Percentiles rank a stretch among this genome's conserved stretches.
These are phyloP conservation scores for Physcomitrellopsis africana DNA, from an alignment of 225 moss, liverwort and hornwort species.

Conservation along the genomic window DNA sequence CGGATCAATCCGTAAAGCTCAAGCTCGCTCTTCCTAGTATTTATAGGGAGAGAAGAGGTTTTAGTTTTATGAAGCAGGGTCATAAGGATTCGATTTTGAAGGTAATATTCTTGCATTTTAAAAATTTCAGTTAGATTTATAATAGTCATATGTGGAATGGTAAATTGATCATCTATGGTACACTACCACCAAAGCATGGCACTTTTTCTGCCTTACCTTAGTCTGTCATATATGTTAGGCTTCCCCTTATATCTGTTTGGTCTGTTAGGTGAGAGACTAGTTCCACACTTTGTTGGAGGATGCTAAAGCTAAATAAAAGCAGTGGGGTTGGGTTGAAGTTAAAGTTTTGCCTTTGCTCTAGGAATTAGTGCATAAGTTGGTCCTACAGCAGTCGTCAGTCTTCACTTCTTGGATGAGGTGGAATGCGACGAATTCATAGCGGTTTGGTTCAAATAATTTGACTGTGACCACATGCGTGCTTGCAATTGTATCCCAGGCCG, in stretches of 20 bases:
- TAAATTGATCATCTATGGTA: no score
- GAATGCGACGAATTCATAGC: background rate
- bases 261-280: background rate
- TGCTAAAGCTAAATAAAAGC: no score
- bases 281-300: no score
- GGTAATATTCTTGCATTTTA: constrained; percentile 35
- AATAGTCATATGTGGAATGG: no score
- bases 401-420: background rate
- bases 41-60: constrained; percentile 22
- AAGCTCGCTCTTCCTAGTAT: constrained; percentile 24
- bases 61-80: constrained; percentile 52
- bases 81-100: constrained; percentile 60
- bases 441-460: background rate
- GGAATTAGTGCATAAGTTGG: background rate
- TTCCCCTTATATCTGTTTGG: background rate
- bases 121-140: no score
- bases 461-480: background rate
- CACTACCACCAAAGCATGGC: no score
- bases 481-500: constrained; percentile 47
- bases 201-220: background rate
- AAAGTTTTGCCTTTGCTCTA: background rate
- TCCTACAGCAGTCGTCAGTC: no score
- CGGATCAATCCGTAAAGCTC: constrained; percentile 1
- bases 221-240: background rate
- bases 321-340: background rate